A percentile compares a stretch with the other conserved stretches of the same genome.
phyloP scores from a whole-genome alignment of 805 yeast species.

The Saturnispora besseyi region DNA sequence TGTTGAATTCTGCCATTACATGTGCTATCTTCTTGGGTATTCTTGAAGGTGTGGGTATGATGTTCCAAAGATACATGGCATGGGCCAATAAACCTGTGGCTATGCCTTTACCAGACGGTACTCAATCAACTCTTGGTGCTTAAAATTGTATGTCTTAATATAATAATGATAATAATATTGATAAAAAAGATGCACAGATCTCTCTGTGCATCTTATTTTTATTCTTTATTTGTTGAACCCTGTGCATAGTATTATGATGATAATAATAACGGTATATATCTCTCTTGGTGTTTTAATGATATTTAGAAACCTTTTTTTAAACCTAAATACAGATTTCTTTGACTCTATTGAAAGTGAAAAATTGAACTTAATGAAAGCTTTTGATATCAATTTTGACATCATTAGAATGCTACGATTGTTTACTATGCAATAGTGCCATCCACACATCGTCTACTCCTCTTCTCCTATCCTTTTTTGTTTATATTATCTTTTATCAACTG shows the following conservation, averaged over 20 bases:
- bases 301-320: not conserved
- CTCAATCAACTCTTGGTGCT: conserved; percentile 12
- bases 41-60: conserved; percentile 96
- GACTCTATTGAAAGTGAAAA: not conserved
- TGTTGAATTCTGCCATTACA: conserved; percentile 91
- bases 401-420: too few species aligned
- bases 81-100: conserved; percentile 68
- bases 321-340: not conserved
- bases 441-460: too few species aligned
- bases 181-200: not conserved
- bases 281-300: not conserved
- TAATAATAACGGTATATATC: not conserved
- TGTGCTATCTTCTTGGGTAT: conserved; percentile 96
- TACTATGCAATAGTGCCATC: too few species aligned
- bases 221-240: not conserved
- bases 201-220: not conserved
- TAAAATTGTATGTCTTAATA: not conserved
- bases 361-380: too few species aligned
- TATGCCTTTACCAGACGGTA: conserved; percentile 42
- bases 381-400: too few species aligned
- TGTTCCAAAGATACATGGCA: conserved; percentile 86
- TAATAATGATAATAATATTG: not conserved
- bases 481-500: too few species aligned
- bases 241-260: conserved; percentile 1
- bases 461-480: too few species aligned